Evolutionary conservation across 192 early-diverging fungal species (phyloP).

Genomic region (Backusella australiensis): DNA sequence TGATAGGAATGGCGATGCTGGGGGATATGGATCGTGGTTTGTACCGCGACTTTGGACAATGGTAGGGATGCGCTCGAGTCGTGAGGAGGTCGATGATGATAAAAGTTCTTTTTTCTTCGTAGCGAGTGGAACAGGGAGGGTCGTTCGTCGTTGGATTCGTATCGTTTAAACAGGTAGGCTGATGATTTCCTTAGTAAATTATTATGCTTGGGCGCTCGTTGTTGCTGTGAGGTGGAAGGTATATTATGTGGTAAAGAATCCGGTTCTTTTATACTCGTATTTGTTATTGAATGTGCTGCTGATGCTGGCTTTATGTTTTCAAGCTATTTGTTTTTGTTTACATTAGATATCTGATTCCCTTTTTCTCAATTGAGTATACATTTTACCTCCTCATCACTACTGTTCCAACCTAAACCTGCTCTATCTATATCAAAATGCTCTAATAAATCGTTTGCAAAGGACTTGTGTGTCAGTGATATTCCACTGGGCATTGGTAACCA

Average conservation of each 20-base stretch:
- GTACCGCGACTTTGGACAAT: slow-evolving; percentile 25
- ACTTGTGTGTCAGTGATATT: slow-evolving; percentile 19
- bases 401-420: slow-evolving; percentile 12
- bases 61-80: neutral
- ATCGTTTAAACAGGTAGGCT: slow-evolving; percentile 14
- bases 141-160: neutral
- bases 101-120: slow-evolving; percentile 7
- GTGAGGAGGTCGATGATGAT: neutral
- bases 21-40: slow-evolving; percentile 31
- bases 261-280: neutral
- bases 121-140: neutral
- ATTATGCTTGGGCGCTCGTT: neutral
- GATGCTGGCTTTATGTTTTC: neutral
- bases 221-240: neutral
- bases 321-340: neutral
- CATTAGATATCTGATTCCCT: neutral
- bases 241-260: neutral
- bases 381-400: neutral
- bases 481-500: slow-evolving; percentile 22
- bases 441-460: slow-evolving; percentile 29
- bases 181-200: slow-evolving; percentile 22
- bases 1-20: slow-evolving; percentile 2
- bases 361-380: neutral
- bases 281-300: neutral
- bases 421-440: slow-evolving; percentile 24